Base-by-base conservation (phyloP, 78 protist genomes). In the Neovahlkampfia damariscottae region DNA sequence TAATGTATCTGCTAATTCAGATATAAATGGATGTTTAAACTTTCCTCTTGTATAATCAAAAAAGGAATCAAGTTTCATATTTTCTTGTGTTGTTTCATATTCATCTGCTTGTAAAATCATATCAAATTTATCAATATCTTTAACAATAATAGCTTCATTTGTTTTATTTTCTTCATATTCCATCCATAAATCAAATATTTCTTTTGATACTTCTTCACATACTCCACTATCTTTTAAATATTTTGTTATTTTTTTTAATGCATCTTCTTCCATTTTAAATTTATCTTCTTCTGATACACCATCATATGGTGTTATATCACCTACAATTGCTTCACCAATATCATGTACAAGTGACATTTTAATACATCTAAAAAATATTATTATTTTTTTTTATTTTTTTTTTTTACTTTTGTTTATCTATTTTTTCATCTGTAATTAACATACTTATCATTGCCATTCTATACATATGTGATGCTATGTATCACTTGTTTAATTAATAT, bases 401-500 rank as follows among this genome's bases (percentile, higher is more conserved):
- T n/a, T n/a, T n/a, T n/a, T n/a, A n/a, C n/a, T n/a, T n/a, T 32
- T 74, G 32, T 37, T 19, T 30, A 28, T 80, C 77, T 8, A 80
- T 27, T n/a, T 3, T 2, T 58, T 6, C 7, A 8, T 78, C 82
- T 3, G 7, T 10, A 30, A 35, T 69, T 8, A 78, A 5, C 82
- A 78, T 68, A 27, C 41, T 19, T n/a, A 72, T 30, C 7, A 78
- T 58, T 5, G 67, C 76, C 82, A 78, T 78, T 34, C 82, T 30
- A 74, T 78, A 31, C 82, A 78, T 78, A 70, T 78, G 82, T 32
- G 2, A 67, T 3, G 82, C 82, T 19, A n/a, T n/a, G n/a, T n/a
- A n/a, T n/a, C n/a, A n/a, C n/a, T n/a, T n/a, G n/a, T n/a, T n/a
- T n/a, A n/a, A n/a, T n/a, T n/a, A n/a, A n/a, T n/a, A n/a, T n/a